Conservation (phyloP, 2,329 filamentous ascomycete genomes). For the Venturiaceae sp. region DNA sequence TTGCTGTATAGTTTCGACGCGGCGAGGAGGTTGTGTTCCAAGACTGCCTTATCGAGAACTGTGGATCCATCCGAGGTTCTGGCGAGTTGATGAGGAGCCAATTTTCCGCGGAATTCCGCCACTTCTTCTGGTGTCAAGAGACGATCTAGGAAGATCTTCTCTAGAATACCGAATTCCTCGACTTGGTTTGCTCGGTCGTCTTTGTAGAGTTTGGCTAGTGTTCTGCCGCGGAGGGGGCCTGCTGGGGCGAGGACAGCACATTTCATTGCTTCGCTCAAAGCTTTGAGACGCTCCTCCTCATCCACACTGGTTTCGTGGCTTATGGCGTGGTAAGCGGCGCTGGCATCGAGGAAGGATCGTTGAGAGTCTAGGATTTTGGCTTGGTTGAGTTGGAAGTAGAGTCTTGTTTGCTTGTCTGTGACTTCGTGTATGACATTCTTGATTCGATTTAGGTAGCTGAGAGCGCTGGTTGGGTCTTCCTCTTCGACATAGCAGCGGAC, state of each 20-base stretch:
- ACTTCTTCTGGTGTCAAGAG: conserved; percentile 76
- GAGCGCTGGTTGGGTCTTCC: conserved; percentile 78
- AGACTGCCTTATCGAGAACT: conserved; percentile 83
- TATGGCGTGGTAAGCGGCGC: conserved; percentile 79
- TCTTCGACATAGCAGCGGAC: conserved; percentile 90
- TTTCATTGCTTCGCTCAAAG: conserved; percentile 77
- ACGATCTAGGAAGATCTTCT: conserved; percentile 95
- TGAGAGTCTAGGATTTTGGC: conserved; percentile 89
- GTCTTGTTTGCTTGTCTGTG: conserved; percentile 59
- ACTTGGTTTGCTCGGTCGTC: conserved; percentile 73
- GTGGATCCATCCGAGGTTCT: conserved; percentile 84
- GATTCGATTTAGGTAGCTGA: conserved; percentile 84
- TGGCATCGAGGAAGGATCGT: conserved; percentile 79
- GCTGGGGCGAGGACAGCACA: conserved; percentile 90
- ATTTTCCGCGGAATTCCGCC: conserved; percentile 67
- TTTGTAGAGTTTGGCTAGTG: conserved; percentile 79
- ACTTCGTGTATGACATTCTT: conserved; percentile 85
- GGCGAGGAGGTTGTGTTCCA: conserved; percentile 90
- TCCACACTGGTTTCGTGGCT: conserved; percentile 70
- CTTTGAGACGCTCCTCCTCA: conserved; percentile 76
- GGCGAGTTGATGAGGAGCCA: conserved; percentile 83
- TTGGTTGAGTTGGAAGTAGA: conserved; percentile 86
- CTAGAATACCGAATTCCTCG: conserved; percentile 76
- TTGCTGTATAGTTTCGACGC: conserved; percentile 53
- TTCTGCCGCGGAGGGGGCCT: conserved; percentile 71